Evolutionary conservation across 1,284 basidiomycete species (phyloP).

Genomic region (Ustilago hordei): DNA sequence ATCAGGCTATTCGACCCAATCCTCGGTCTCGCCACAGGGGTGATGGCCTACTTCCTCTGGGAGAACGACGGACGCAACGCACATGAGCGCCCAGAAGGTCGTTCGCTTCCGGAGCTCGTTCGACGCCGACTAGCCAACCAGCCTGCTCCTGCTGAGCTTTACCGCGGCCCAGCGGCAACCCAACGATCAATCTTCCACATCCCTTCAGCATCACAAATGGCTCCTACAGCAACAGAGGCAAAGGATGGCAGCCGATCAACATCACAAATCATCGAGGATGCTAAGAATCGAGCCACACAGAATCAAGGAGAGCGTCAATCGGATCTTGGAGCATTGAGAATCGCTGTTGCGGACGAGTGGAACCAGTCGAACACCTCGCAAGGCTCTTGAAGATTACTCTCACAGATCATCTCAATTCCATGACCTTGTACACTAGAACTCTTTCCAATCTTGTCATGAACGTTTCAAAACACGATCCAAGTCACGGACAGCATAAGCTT

Average conservation of each 20-base stretch:
- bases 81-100: constrained; percentile 51
- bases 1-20: constrained; percentile 56
- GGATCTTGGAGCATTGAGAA: constrained; percentile 30
- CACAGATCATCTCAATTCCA: background rate
- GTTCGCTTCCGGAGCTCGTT: constrained; percentile 54
- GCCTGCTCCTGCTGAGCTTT: constrained; percentile 28
- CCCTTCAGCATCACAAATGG: constrained; percentile 28
- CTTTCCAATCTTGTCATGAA: background rate
- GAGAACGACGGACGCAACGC: constrained; percentile 64
- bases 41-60: constrained; percentile 66
- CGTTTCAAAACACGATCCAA: background rate
- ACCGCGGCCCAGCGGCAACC: constrained; percentile 30
- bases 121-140: constrained; percentile 34
- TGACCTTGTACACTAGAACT: background rate
- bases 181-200: constrained; percentile 43
- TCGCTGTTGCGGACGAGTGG: constrained; percentile 42
- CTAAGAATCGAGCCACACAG: constrained; percentile 20
- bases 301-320: constrained; percentile 27
- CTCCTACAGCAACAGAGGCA: background rate
- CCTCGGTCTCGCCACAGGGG: constrained; percentile 62
- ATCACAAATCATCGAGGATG: constrained; percentile 26
- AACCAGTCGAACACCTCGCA: constrained; percentile 25
- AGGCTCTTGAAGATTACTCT: background rate
- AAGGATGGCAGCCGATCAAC: constrained; percentile 14
- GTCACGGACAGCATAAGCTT: background rate